A percentile compares a stretch with the other conserved stretches of the same genome.
phyloP scores from a whole-genome alignment of 2,329 filamentous ascomycete genomes.

The Bertia moriformis region DNA sequence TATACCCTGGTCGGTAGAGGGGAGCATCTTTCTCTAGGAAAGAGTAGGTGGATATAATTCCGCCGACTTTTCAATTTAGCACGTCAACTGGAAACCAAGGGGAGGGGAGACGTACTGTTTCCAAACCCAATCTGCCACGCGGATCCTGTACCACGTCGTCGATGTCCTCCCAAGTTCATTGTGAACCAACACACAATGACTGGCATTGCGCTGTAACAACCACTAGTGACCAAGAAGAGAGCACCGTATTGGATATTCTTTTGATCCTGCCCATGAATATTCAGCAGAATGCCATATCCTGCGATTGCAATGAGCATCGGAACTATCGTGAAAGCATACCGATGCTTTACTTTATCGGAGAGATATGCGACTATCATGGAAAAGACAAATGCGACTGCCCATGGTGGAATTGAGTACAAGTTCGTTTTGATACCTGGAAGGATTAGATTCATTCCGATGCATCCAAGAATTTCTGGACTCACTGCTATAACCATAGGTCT shows the following conservation, averaged over 20 bases:
- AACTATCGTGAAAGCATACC: constrained; percentile 58
- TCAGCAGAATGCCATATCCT: constrained; percentile 63
- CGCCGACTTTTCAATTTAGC: constrained; percentile 35
- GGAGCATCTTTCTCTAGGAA: constrained; percentile 57
- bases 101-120: constrained; percentile 28
- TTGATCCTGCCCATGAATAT: constrained; percentile 45
- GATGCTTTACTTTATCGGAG: constrained; percentile 60
- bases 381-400: constrained; percentile 61
- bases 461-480: too few species aligned
- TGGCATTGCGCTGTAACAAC: constrained; percentile 77
- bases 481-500: constrained; percentile 42
- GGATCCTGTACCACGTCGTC: constrained; percentile 53
- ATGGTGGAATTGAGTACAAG: constrained; percentile 41
- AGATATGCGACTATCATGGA: constrained; percentile 60
- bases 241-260: constrained; percentile 58
- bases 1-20: constrained; percentile 57
- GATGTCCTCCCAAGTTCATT: constrained; percentile 65
- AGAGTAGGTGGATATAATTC: constrained; percentile 62
- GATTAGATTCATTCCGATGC: not conserved
- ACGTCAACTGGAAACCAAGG: not conserved
- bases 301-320: constrained; percentile 55
- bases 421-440: constrained; percentile 33
- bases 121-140: constrained; percentile 70
- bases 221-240: constrained; percentile 69
- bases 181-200: constrained; percentile 74